Conservation (phyloP, 306 rosid genomes). For the Cicer bijugum region DNA sequence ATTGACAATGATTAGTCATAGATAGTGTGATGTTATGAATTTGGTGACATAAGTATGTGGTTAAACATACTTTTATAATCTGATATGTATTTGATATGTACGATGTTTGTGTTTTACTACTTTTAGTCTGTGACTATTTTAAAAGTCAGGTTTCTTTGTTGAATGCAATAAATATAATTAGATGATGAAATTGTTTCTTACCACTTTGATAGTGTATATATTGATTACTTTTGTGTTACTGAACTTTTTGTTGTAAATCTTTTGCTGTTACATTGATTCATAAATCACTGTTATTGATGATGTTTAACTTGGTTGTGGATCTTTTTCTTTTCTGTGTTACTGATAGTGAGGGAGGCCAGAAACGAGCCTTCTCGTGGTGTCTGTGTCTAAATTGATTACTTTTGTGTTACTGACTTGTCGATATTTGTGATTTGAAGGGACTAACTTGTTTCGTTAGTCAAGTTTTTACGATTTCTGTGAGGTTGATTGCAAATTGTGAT, state of each 20-base stretch:
- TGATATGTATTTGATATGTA: not conserved
- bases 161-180: not conserved
- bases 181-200: not conserved
- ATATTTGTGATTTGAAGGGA: too few relatives aligned
- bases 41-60: slow-evolving; percentile 1
- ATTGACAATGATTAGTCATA: not conserved
- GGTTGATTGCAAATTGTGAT: too few relatives aligned
- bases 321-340: not conserved
- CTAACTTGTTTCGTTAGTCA: too few relatives aligned
- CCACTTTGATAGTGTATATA: not conserved
- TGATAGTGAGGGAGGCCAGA: slow-evolving; percentile 76
- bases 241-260: not conserved
- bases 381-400: slow-evolving; percentile 47
- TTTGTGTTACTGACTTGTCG: too few relatives aligned
- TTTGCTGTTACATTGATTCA: not conserved
- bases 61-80: not conserved
- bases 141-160: not conserved
- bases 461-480: too few relatives aligned
- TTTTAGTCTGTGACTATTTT: not conserved
- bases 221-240: not conserved
- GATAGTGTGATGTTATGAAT: not conserved
- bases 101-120: not conserved
- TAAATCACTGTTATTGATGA: not conserved
- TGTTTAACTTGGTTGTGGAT: not conserved
- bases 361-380: slow-evolving; percentile 66